Conservation (phyloP, 305 asterid species). For the Solanum hybrid region DNA sequence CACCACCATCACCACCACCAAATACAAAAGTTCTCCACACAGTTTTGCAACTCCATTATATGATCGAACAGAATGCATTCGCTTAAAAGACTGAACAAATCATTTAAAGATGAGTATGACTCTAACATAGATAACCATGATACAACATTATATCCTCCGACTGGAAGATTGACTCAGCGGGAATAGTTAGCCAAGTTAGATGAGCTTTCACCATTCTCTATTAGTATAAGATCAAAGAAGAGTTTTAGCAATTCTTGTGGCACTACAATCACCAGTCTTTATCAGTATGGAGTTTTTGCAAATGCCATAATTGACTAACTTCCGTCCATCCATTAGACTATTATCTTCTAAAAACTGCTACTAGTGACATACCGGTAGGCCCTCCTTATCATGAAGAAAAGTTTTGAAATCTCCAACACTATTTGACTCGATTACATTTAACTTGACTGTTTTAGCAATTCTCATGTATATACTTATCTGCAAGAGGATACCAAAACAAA, state of each 20-base stretch:
- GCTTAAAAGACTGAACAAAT: too few species aligned
- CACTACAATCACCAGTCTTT: too few species aligned
- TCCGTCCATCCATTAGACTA: not conserved
- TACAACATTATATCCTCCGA: not conserved
- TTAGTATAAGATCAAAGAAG: too few species aligned
- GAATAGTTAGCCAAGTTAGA: not conserved
- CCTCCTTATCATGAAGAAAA: constrained; percentile 10
- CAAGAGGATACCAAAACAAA: not conserved
- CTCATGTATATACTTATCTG: not conserved
- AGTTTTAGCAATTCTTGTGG: not conserved
- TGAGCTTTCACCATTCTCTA: not conserved
- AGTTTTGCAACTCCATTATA: not conserved
- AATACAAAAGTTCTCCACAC: not conserved
- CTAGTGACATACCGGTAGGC: constrained; percentile 1
- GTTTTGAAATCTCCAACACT: constrained; percentile 3
- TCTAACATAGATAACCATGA: not conserved
- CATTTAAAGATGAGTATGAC: not conserved
- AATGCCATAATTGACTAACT: not conserved
- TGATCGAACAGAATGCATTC: not conserved
- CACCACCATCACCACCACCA: not conserved
- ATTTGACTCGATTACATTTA: not conserved
- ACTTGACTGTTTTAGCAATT: constrained; percentile 1
- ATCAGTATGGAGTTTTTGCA: not conserved
- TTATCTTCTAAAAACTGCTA: not conserved
- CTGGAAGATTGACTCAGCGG: not conserved